Evolutionary conservation across 169 alveolate species (phyloP).

Genomic region (Eimeria maxima): DNA sequence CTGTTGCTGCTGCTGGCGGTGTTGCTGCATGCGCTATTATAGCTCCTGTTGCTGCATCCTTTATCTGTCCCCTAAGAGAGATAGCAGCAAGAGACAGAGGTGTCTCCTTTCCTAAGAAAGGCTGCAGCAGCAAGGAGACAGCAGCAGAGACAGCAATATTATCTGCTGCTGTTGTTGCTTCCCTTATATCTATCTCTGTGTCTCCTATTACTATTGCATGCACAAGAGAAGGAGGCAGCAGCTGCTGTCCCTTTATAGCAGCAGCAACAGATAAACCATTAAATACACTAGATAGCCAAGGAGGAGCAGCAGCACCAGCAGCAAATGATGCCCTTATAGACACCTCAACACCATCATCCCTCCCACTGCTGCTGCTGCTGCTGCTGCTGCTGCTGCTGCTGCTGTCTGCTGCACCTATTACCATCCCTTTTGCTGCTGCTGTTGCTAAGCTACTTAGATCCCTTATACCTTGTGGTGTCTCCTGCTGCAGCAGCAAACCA

Average conservation of each 20-base stretch:
- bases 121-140: neutral
- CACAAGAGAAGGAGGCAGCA: slow-evolving; percentile 7
- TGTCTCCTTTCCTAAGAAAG: neutral
- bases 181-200: neutral
- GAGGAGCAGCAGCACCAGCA: neutral
- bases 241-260: neutral
- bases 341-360: too few relatives aligned
- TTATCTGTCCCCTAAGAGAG: neutral
- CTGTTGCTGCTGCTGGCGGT: too few relatives aligned
- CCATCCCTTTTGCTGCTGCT: neutral
- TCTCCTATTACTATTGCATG: neutral
- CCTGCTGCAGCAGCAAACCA: slow-evolving; percentile 9
- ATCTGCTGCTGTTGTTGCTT: neutral
- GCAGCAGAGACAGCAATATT: neutral
- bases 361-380: neutral
- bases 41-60: neutral
- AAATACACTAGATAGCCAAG: neutral
- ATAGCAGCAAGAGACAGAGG: neutral
- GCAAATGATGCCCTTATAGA: neutral
- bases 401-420: neutral
- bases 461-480: neutral
- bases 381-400: neutral
- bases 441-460: neutral
- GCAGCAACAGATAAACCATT: neutral
- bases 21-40: neutral